Evolutionary conservation across 306 rosid species (phyloP).

Genomic region (Biancaea sappan): DNA sequence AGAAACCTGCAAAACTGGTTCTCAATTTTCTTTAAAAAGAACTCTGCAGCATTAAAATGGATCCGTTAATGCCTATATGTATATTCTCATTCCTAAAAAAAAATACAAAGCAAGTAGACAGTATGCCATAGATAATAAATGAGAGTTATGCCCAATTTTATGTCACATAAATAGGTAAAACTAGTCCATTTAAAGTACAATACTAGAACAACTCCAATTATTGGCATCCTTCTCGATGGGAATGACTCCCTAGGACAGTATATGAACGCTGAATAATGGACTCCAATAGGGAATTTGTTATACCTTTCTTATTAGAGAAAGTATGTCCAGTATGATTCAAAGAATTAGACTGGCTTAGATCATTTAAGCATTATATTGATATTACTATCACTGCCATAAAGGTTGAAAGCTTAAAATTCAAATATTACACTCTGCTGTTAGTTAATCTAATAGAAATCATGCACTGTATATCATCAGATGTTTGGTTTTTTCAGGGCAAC

Average conservation of each 20-base stretch:
- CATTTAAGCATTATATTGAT: not conserved
- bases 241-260: not conserved
- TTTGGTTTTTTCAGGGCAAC: not conserved
- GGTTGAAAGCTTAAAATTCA: not conserved
- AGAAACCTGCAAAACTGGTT: not conserved
- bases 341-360: not conserved
- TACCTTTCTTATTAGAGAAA: not conserved
- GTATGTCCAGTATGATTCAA: not conserved
- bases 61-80: not conserved
- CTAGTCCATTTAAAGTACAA: not conserved
- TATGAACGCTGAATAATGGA: conserved; percentile 9
- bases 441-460: not conserved
- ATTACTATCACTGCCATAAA: not conserved
- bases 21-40: not conserved
- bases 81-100: not conserved
- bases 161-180: not conserved
- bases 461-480: not conserved
- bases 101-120: not conserved
- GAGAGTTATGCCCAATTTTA: not conserved
- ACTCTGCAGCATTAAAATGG: not conserved
- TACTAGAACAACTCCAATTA: not conserved
- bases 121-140: not conserved
- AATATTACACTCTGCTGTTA: not conserved
- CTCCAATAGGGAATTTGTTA: not conserved
- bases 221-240: not conserved